Percentiles rank a stretch among this genome's conserved stretches.
Conservation (phyloP, 176 grass and related monocot genomes). For the Bromus sterilis region DNA sequence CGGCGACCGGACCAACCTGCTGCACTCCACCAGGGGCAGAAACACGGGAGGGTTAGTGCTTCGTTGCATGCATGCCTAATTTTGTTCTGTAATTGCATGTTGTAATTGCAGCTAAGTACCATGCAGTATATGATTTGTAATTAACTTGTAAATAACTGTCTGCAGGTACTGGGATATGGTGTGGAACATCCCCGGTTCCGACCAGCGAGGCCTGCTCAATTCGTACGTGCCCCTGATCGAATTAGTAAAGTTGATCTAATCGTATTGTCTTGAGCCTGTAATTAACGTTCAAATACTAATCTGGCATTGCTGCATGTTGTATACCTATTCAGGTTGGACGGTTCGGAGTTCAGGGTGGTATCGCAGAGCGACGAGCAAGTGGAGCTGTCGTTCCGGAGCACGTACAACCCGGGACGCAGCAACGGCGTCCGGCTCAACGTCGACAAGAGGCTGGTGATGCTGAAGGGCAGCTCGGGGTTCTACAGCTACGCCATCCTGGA, state of each 20-base stretch:
- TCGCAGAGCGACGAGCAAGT: background rate
- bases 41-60: background rate
- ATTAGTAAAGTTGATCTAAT: background rate
- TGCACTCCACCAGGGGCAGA: background rate
- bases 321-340: background rate
- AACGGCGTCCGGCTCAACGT: background rate
- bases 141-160: too few species aligned
- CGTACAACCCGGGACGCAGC: background rate
- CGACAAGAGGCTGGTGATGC: constrained; percentile 30
- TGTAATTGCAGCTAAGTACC: too few species aligned
- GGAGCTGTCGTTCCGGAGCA: background rate
- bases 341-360: background rate
- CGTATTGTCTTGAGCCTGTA: background rate
- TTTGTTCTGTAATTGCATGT: too few species aligned
- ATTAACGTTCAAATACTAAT: too few species aligned
- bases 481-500: constrained; percentile 67
- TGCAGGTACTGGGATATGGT: background rate
- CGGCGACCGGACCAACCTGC: background rate
- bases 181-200: background rate
- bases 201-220: background rate
- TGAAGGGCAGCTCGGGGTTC: constrained; percentile 66
- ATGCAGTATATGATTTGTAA: too few species aligned
- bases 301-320: too few species aligned
- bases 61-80: background rate
- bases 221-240: background rate